phyloP scores from a whole-genome alignment of 176 grass and related monocot species.

The Oryza glaberrima region DNA sequence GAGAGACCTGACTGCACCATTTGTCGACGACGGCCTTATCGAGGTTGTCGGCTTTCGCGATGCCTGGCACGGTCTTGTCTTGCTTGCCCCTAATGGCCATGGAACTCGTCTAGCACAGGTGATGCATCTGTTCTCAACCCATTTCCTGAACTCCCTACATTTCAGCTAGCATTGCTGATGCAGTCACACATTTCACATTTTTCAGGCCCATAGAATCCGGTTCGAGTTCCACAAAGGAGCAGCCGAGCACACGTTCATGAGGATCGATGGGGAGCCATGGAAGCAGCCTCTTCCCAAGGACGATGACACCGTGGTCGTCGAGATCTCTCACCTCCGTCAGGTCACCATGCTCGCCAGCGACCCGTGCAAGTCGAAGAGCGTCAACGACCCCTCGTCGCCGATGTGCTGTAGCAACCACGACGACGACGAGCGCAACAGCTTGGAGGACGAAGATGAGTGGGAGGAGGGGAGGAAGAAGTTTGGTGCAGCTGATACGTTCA shows the following conservation, averaged over 20 bases:
- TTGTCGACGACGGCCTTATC: conserved; percentile 75
- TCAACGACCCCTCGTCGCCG: conserved; percentile 51
- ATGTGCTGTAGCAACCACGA: background rate
- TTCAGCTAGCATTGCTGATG: background rate
- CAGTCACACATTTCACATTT: background rate
- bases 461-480: conserved; percentile 75
- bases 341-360: conserved; percentile 72
- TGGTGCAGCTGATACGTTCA: conserved; percentile 73
- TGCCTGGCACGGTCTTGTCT: conserved; percentile 87
- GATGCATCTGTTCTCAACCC: background rate
- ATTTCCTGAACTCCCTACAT: background rate
- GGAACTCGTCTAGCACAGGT: conserved; percentile 96
- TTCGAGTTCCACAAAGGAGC: conserved; percentile 90
- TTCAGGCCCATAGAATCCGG: conserved; percentile 69
- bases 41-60: conserved; percentile 95
- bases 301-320: conserved; percentile 73
- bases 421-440: conserved; percentile 38
- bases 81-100: conserved; percentile 87
- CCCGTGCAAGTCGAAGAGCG: conserved; percentile 69
- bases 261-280: conserved; percentile 95
- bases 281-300: conserved; percentile 87
- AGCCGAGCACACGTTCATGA: conserved; percentile 80
- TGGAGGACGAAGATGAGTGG: conserved; percentile 69
- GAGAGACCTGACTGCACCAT: conserved; percentile 79
- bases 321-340: conserved; percentile 82